Evolutionary conservation across 2,329 filamentous ascomycete species (phyloP).

Genomic region (Cladophialophora carrionii): DNA sequence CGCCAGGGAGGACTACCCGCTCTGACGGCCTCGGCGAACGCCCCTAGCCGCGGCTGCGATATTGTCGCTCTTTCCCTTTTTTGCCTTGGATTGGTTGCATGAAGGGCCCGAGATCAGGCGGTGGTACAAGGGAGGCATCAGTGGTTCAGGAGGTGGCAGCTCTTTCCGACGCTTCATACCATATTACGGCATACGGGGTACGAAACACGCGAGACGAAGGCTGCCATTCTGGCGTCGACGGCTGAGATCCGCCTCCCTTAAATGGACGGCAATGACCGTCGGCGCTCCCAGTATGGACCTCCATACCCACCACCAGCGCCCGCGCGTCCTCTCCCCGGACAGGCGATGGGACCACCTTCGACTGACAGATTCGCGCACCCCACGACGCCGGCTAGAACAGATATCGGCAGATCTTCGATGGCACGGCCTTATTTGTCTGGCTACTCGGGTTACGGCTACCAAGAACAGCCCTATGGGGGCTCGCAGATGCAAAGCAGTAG

Average conservation of each 20-base stretch:
- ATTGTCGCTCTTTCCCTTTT: constrained; percentile 11
- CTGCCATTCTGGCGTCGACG: constrained; percentile 35
- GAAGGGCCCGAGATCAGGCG: constrained; percentile 16
- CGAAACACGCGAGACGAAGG: constrained; percentile 1
- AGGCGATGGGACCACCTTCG: constrained; percentile 47
- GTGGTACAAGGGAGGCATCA: constrained; percentile 27
- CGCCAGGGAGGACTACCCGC: not conserved
- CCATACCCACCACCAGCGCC: constrained; percentile 59
- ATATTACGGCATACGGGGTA: constrained; percentile 16
- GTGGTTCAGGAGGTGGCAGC: constrained; percentile 20
- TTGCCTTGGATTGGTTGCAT: constrained; percentile 23
- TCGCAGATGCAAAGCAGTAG: constrained; percentile 55
- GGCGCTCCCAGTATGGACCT: constrained; percentile 75
- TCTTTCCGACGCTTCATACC: constrained; percentile 6
- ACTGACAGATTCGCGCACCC: constrained; percentile 55
- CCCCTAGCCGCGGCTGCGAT: not conserved
- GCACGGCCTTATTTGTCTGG: constrained; percentile 45
- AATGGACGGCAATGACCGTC: constrained; percentile 78
- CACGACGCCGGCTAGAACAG: constrained; percentile 44
- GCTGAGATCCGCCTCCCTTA: constrained; percentile 40
- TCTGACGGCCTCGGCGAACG: constrained; percentile 1
- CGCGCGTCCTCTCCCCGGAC: constrained; percentile 35
- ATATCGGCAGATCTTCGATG: constrained; percentile 44
- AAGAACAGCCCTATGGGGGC: constrained; percentile 59
- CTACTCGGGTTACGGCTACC: constrained; percentile 58